phyloP scores from a whole-genome alignment of 768 basidiomycete genomes.

The Russula sp. region DNA sequence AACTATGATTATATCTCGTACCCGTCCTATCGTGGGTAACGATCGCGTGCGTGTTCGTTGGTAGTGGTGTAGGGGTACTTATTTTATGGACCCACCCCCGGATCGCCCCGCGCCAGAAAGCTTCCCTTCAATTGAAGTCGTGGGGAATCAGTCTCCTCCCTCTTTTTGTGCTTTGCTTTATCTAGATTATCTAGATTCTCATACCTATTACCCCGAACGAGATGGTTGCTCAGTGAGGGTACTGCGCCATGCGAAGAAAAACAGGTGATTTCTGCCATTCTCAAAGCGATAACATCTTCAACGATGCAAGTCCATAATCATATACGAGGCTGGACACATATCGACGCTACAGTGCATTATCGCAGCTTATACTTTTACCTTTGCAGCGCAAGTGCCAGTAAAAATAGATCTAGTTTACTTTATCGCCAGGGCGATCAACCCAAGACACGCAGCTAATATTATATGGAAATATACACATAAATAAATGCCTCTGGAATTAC shows the following conservation, averaged over 20 bases:
- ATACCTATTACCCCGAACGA: constrained; percentile 1
- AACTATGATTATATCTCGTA: background rate
- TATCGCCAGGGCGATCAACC: background rate
- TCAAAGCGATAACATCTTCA: constrained; percentile 15
- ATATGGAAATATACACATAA: constrained; percentile 25
- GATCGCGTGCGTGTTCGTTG: background rate
- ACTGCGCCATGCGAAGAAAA: background rate
- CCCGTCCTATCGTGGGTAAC: background rate
- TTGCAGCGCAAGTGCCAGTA: background rate
- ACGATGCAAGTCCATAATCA: constrained; percentile 21
- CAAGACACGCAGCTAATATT: constrained; percentile 12
- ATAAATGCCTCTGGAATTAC: constrained; percentile 22
- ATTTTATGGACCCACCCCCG: constrained; percentile 1
- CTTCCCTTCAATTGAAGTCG: background rate
- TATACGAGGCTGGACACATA: background rate
- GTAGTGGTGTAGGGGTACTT: background rate
- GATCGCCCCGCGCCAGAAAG: background rate
- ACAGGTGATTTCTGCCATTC: background rate
- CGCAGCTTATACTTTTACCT: background rate
- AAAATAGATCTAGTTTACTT: no score
- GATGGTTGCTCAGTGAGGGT: background rate
- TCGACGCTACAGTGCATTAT: background rate
- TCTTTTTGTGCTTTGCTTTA: constrained; percentile 7
- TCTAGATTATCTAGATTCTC: constrained; percentile 21
- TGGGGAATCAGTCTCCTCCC: background rate